phyloP scores from a whole-genome alignment of 768 basidiomycete species.

The Suillus americanus region DNA sequence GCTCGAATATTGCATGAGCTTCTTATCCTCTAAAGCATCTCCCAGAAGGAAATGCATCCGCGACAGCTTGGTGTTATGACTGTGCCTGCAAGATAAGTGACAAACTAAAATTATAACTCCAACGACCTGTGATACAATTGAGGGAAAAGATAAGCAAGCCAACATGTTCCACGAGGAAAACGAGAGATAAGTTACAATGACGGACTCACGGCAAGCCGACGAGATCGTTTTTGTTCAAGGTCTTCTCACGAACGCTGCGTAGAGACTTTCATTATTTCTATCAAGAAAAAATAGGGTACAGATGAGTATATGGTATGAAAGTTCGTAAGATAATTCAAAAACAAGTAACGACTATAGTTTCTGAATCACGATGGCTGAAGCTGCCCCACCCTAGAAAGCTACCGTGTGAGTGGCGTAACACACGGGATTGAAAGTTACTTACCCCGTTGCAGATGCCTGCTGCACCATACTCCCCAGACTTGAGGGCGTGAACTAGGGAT shows the following conservation, averaged over 20 bases:
- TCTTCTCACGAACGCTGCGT: slow-evolving; percentile 13
- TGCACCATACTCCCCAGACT: slow-evolving; percentile 90
- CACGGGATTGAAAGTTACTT: slow-evolving; percentile 33
- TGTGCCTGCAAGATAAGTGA: slow-evolving; percentile 12
- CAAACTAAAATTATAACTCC: not conserved
- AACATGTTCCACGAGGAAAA: slow-evolving; percentile 12
- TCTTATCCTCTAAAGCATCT: slow-evolving; percentile 14
- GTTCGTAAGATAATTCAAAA: slow-evolving; percentile 15
- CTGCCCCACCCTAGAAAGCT: slow-evolving; percentile 76
- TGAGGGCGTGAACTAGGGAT: slow-evolving; percentile 87
- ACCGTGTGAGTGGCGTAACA: slow-evolving; percentile 15
- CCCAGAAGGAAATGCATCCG: slow-evolving; percentile 10
- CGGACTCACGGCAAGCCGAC: not conserved
- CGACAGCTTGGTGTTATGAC: not conserved
- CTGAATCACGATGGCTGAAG: slow-evolving; percentile 88
- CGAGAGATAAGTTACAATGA: not conserved
- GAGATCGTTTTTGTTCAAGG: not conserved
- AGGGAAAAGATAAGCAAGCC: slow-evolving; percentile 17
- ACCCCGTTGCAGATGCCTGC: slow-evolving; percentile 98
- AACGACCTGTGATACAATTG: not conserved
- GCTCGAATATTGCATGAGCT: not conserved
- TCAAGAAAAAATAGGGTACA: slow-evolving; percentile 6
- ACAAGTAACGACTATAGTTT: slow-evolving; percentile 54
- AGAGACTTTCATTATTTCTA: slow-evolving; percentile 9
- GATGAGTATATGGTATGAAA: slow-evolving; percentile 16